Conservation (phyloP, 2,329 filamentous ascomycete species). For the Aspergillus pseudoviridinutans region DNA sequence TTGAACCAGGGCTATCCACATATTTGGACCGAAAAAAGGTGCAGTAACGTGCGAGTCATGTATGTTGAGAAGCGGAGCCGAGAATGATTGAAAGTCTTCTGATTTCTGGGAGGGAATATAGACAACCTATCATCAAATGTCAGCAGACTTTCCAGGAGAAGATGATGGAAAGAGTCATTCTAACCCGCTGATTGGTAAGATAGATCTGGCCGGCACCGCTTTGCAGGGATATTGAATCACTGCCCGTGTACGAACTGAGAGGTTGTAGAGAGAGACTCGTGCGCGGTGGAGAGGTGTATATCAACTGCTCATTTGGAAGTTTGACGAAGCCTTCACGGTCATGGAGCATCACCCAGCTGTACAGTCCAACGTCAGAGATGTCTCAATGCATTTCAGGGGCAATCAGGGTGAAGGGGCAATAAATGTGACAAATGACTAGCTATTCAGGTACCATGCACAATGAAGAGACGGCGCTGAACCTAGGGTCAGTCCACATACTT, state of each 20-base stretch:
- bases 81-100: conserved; percentile 74
- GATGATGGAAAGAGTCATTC: conserved; percentile 24
- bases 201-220: conserved; percentile 72
- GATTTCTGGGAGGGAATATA: conserved; percentile 75
- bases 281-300: conserved; percentile 75
- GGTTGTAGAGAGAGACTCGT: conserved; percentile 73
- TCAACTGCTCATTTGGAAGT: conserved; percentile 75
- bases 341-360: conserved; percentile 89
- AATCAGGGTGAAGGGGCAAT: not conserved
- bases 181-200: conserved; percentile 79
- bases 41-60: conserved; percentile 81
- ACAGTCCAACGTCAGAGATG: conserved; percentile 2
- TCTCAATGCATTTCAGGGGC: not conserved
- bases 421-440: not conserved
- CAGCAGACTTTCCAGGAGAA: conserved; percentile 9
- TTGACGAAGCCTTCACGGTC: conserved; percentile 70
- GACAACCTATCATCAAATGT: conserved; percentile 60
- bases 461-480: not conserved
- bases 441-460: not conserved
- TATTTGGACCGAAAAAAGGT: conserved; percentile 89
- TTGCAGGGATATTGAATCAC: conserved; percentile 63
- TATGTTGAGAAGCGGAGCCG: conserved; percentile 79
- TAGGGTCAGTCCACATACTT: conserved; percentile 31
- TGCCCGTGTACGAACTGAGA: conserved; percentile 61
- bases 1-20: conserved; percentile 76